Evolutionary conservation across 164 flowering plant genomes (phyloP).

Genomic region (Nymphaea colorata): DNA sequence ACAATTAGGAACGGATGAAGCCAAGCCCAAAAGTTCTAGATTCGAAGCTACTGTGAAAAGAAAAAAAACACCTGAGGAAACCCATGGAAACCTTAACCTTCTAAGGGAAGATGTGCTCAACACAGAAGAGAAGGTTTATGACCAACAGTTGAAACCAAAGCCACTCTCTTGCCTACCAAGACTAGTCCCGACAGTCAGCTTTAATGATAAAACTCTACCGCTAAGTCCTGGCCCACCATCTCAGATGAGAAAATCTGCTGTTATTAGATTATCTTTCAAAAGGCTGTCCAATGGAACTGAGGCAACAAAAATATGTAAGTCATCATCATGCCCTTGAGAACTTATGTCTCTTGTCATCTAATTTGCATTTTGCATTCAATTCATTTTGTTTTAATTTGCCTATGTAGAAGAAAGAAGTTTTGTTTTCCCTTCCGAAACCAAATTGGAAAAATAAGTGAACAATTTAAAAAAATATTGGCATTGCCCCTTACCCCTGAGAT

Average conservation of each 20-base stretch:
- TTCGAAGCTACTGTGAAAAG: conserved; percentile 21
- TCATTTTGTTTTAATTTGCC: too few species aligned
- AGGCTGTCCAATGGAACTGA: conserved; percentile 34
- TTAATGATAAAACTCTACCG: conserved; percentile 53
- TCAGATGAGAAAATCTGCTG: conserved; percentile 47
- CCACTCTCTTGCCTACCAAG: conserved; percentile 20
- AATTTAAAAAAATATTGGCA: too few species aligned
- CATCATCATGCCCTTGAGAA: background rate
- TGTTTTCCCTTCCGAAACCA: too few species aligned
- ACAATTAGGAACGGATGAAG: conserved; percentile 37
- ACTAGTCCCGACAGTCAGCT: conserved; percentile 50
- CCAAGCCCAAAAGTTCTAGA: conserved; percentile 3
- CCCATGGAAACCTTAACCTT: conserved; percentile 49
- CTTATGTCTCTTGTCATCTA: background rate
- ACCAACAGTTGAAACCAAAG: conserved; percentile 18
- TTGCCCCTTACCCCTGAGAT: background rate
- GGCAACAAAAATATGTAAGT: background rate
- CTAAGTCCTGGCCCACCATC: conserved; percentile 20
- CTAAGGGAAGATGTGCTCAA: conserved; percentile 34
- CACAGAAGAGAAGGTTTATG: conserved; percentile 32
- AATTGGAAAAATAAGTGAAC: too few species aligned
- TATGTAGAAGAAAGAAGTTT: too few species aligned
- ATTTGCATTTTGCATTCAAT: background rate
- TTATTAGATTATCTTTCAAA: conserved; percentile 75
- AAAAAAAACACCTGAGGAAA: conserved; percentile 34